These are phyloP conservation scores for Eucalyptus virginea DNA, from an alignment of 345 rosid species.

Conservation along the genomic window DNA sequence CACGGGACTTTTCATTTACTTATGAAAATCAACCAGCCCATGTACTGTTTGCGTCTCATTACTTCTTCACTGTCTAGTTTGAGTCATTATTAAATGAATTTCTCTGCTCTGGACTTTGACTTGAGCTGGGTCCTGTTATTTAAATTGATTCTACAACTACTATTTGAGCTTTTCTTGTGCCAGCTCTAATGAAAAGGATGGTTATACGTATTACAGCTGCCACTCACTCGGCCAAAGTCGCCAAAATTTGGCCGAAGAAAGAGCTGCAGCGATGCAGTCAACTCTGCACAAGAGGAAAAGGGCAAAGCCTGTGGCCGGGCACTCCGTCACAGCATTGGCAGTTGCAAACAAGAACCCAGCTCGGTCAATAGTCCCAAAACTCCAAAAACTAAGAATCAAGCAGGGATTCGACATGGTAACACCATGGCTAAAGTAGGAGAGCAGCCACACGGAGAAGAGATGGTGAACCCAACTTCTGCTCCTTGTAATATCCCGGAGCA, in stretches of 20 bases:
- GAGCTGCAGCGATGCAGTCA: constrained; percentile 74
- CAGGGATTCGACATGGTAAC: constrained; percentile 13
- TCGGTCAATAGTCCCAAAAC: neutral
- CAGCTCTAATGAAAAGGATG: neutral
- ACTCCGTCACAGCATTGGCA: constrained; percentile 60
- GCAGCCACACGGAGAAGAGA: constrained; percentile 19
- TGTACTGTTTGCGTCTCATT: neutral
- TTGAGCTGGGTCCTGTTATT: neutral
- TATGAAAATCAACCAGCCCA: neutral
- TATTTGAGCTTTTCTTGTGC: neutral
- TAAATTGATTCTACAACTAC: neutral
- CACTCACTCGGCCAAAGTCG: constrained; percentile 74
- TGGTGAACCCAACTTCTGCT: constrained; percentile 17
- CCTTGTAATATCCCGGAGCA: constrained; percentile 22
- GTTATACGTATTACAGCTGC: constrained; percentile 35
- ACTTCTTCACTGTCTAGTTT: neutral
- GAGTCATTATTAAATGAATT: neutral
- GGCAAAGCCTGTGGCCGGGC: constrained; percentile 40
- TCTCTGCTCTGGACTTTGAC: neutral
- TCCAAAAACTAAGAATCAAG: constrained; percentile 14
- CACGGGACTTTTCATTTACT: neutral
- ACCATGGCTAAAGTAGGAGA: constrained; percentile 32
- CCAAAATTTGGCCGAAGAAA: constrained; percentile 63
- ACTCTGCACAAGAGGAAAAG: constrained; percentile 27
- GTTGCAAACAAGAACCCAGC: constrained; percentile 19